A percentile compares a stretch with the other conserved stretches of the same genome.
Evolutionary conservation across 1,284 basidiomycete genomes (phyloP).

Genomic region (Mycena citricolor): DNA sequence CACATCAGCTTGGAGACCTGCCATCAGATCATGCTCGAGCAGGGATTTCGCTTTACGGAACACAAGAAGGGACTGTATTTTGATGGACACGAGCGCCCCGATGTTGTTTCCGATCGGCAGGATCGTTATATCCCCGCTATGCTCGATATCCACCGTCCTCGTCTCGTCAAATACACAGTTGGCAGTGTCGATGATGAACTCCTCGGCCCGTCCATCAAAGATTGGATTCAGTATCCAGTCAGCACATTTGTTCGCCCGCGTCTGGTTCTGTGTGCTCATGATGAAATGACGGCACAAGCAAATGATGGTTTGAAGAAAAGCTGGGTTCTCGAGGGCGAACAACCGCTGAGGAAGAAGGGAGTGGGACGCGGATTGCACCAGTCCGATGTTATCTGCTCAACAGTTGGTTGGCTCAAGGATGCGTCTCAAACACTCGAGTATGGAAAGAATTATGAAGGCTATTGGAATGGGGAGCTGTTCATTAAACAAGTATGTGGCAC

Average conservation of each 20-base stretch:
- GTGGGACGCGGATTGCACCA: slow-evolving; percentile 28
- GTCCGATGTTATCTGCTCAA: slow-evolving; percentile 10
- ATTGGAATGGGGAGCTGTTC: slow-evolving; percentile 34
- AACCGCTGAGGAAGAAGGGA: slow-evolving; percentile 33
- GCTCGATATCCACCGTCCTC: slow-evolving; percentile 17
- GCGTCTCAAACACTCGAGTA: slow-evolving; percentile 31
- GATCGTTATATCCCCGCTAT: slow-evolving; percentile 27
- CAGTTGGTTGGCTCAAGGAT: slow-evolving; percentile 23
- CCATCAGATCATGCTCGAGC: slow-evolving; percentile 16
- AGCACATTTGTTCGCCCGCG: slow-evolving; percentile 28
- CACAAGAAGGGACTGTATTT: slow-evolving; percentile 34
- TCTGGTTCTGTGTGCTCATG: slow-evolving; percentile 27
- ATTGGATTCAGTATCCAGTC: too few species aligned
- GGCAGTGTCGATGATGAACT: slow-evolving; percentile 27
- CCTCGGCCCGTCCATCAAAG: slow-evolving; percentile 21
- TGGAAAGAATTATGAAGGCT: slow-evolving; percentile 38
- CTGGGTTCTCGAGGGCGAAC: slow-evolving; percentile 32
- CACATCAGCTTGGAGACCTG: slow-evolving; percentile 24
- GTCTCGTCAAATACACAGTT: slow-evolving; percentile 28
- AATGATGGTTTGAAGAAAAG: slow-evolving; percentile 27
- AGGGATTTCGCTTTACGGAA: slow-evolving; percentile 27
- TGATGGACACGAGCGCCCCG: slow-evolving; percentile 36
- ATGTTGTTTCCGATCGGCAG: slow-evolving; percentile 33
- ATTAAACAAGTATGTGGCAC: slow-evolving; percentile 24
- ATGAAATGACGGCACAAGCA: slow-evolving; percentile 28